Conservation (phyloP, 805 yeast genomes). For the Saturnispora bothae region DNA sequence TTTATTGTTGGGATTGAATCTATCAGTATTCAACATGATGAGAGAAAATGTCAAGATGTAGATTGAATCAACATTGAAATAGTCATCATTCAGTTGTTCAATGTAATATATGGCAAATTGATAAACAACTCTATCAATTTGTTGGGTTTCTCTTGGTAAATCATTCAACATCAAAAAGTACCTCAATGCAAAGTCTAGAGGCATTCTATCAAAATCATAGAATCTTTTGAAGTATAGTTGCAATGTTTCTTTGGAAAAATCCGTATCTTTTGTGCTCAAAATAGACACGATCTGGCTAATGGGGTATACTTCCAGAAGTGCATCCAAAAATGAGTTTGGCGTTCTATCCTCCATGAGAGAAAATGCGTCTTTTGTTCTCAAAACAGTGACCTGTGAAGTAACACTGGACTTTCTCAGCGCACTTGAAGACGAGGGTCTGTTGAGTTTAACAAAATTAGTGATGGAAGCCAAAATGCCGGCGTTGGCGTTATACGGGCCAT, state of each 20-base stretch:
- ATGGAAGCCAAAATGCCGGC: conserved; percentile 23
- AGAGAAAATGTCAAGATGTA: conserved; percentile 56
- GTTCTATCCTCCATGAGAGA: conserved; percentile 18
- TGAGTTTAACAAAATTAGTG: conserved; percentile 22
- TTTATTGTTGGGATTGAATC: conserved; percentile 55
- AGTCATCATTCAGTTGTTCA: conserved; percentile 30
- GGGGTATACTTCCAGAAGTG: conserved; percentile 22
- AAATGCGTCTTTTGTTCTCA: conserved; percentile 3
- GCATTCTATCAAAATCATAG: conserved; percentile 43
- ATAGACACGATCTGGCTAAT: conserved; percentile 20
- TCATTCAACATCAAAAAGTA: conserved; percentile 46
- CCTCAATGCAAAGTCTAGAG: conserved; percentile 57
- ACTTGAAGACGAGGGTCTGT: conserved; percentile 9
- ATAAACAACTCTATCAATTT: conserved; percentile 57
- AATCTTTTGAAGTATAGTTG: conserved; percentile 23
- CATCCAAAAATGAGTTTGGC: conserved; percentile 24
- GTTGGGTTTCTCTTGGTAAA: conserved; percentile 65
- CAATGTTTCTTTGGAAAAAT: conserved; percentile 18
- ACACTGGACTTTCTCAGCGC: conserved; percentile 4
- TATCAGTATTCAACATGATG: conserved; percentile 66
- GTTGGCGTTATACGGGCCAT: conserved; percentile 6
- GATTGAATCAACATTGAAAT: conserved; percentile 38
- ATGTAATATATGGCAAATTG: conserved; percentile 46
- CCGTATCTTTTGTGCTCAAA: conserved; percentile 24
- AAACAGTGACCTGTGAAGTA: neutral